Conservation (phyloP, 2,329 filamentous ascomycete genomes). For the Fusarium siculi region DNA sequence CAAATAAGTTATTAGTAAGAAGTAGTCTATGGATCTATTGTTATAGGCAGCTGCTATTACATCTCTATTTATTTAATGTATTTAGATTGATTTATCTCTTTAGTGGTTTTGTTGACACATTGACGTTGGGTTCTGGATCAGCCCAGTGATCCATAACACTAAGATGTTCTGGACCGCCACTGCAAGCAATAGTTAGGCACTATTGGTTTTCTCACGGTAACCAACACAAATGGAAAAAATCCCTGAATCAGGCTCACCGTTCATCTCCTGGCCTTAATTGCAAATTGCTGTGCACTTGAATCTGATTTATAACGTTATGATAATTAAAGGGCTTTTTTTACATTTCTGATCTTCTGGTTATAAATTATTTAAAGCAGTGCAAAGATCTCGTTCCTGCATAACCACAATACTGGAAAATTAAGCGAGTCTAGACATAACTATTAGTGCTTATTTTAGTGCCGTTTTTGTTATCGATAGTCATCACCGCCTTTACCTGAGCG, state of each 20-base stretch:
- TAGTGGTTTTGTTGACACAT: too few species aligned
- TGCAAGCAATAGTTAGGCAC: background rate
- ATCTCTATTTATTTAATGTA: too few species aligned
- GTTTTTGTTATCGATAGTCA: background rate
- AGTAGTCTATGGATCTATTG: fast-evolving
- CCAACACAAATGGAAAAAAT: background rate
- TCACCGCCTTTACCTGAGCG: background rate
- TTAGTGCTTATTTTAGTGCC: background rate
- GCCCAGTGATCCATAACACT: background rate
- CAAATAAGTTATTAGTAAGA: fast-evolving
- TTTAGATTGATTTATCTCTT: too few species aligned
- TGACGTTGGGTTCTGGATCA: background rate
- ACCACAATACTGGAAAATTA: background rate
- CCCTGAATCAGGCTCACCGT: background rate
- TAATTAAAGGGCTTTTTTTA: too few species aligned
- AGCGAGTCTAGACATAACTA: background rate
- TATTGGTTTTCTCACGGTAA: background rate
- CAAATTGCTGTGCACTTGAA: background rate
- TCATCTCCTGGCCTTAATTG: background rate
- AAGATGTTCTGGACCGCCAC: background rate
- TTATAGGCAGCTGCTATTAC: too few species aligned
- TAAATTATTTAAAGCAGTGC: background rate
- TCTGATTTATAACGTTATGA: too few species aligned
- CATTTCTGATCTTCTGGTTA: too few species aligned
- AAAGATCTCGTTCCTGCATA: background rate